Conservation (phyloP, 2,329 filamentous ascomycete genomes). For the Penicillium sp. region DNA sequence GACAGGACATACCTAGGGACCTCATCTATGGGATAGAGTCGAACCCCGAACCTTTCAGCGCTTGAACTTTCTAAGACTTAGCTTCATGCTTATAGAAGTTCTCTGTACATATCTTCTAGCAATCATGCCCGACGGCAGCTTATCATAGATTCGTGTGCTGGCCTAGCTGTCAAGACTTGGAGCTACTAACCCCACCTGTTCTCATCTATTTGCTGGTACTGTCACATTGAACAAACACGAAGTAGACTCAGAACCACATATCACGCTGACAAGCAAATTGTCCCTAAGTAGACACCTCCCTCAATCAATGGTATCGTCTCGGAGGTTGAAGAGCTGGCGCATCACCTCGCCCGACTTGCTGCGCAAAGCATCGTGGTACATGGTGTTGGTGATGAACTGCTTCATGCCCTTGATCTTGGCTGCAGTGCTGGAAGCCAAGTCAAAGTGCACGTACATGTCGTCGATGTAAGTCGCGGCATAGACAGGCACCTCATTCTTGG, state of each 20-base stretch:
- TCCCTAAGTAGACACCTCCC: constrained; percentile 7
- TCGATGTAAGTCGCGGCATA: constrained; percentile 83
- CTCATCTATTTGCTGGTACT: neutral
- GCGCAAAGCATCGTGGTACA: constrained; percentile 84
- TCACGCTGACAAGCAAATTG: neutral
- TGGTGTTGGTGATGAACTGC: constrained; percentile 79
- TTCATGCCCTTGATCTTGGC: constrained; percentile 72
- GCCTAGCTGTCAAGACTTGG: neutral
- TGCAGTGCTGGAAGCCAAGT: constrained; percentile 72
- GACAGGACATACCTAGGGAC: neutral
- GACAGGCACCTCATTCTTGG: constrained; percentile 77
- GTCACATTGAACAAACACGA: neutral
- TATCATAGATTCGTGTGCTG: neutral
- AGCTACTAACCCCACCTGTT: neutral
- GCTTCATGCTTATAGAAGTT: neutral
- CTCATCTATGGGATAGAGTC: neutral
- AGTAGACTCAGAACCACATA: neutral
- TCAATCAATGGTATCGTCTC: constrained; percentile 67
- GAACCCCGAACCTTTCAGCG: too few relatives aligned
- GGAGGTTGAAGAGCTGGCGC: constrained; percentile 71
- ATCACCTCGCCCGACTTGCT: constrained; percentile 74
- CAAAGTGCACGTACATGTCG: constrained; percentile 90
- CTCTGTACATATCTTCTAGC: constrained; percentile 1
- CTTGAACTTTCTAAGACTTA: neutral
- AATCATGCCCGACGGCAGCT: constrained; percentile 2